Conservation (phyloP, 306 rosid species). For the Arachis stenosperma region DNA sequence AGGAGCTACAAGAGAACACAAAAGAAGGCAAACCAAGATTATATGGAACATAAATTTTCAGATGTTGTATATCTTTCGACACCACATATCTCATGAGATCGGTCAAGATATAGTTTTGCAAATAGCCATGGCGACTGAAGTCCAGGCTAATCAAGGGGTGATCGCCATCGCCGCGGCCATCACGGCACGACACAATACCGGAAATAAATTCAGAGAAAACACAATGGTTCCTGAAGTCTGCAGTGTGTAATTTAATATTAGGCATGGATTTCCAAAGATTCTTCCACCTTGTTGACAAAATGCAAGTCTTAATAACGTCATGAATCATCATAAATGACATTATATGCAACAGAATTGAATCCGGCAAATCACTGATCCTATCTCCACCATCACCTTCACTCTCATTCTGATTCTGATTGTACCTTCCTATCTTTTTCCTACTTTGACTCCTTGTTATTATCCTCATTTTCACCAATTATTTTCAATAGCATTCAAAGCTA, state of each 20-base stretch:
- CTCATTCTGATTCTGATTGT: not conserved
- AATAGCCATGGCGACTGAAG: conserved; percentile 8
- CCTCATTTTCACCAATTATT: not conserved
- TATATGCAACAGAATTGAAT: conserved; percentile 1
- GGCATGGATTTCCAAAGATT: conserved; percentile 20
- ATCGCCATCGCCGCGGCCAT: not conserved
- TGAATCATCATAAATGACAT: conserved; percentile 4
- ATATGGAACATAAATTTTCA: conserved; percentile 14
- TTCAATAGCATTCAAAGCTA: not conserved
- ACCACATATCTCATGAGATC: conserved; percentile 21
- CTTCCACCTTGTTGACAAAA: not conserved
- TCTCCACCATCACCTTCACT: not conserved
- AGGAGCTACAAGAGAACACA: conserved; percentile 25
- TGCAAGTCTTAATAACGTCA: conserved; percentile 5
- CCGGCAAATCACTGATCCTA: conserved; percentile 1
- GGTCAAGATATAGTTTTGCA: not conserved
- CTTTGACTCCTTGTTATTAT: not conserved
- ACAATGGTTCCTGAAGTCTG: not conserved
- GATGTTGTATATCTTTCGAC: not conserved
- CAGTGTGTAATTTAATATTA: conserved; percentile 1
- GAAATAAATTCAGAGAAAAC: conserved; percentile 21
- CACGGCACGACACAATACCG: conserved; percentile 7
- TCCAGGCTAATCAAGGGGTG: conserved; percentile 8
- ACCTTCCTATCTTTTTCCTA: not conserved
- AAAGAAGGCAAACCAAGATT: conserved; percentile 17